These are phyloP conservation scores for Eimeria necatrix DNA, from an alignment of 169 alveolate genomes.

Conservation along the genomic window DNA sequence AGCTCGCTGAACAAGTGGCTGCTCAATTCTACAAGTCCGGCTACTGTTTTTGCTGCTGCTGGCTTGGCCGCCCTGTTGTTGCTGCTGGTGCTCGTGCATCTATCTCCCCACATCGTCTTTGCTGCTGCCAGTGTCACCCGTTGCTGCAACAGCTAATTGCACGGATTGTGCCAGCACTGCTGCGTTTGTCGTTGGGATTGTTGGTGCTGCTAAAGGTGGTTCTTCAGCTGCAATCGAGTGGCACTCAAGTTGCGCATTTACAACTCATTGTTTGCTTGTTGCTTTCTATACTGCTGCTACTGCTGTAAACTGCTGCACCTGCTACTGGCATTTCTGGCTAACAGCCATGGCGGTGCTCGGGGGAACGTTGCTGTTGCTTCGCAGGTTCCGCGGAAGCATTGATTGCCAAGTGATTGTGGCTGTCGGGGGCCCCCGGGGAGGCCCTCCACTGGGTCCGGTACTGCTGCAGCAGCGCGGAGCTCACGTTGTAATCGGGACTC, in stretches of 20 bases:
- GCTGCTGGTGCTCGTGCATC: not conserved
- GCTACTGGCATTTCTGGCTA: not conserved
- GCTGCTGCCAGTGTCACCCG: too few species aligned
- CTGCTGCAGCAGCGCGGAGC: constrained; percentile 59
- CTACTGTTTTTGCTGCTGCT: not conserved
- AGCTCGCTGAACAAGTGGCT: constrained; percentile 93
- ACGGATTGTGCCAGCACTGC: constrained; percentile 81
- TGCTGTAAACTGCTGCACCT: not conserved
- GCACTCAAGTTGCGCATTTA: too few species aligned
- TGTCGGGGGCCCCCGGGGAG: constrained; percentile 15
- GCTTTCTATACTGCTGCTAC: too few species aligned
- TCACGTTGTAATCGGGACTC: constrained; percentile 94
- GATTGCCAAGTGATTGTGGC: constrained; percentile 17
- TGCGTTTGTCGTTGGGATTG: not conserved
- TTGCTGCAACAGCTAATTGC: constrained; percentile 1
- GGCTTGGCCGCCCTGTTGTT: not conserved
- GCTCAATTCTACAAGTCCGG: not conserved
- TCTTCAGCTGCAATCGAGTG: too few species aligned
- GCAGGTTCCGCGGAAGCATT: constrained; percentile 33
- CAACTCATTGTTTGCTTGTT: too few species aligned
- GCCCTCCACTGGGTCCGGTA: constrained; percentile 9
- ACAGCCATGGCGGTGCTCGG: too few species aligned
- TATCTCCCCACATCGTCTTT: not conserved
- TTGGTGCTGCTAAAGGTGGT: not conserved
- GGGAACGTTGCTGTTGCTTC: too few species aligned